A percentile compares a stretch with the other conserved stretches of the same genome.
Evolutionary conservation across 306 rosid species (phyloP).

Genomic region (Trifolium dubium): DNA sequence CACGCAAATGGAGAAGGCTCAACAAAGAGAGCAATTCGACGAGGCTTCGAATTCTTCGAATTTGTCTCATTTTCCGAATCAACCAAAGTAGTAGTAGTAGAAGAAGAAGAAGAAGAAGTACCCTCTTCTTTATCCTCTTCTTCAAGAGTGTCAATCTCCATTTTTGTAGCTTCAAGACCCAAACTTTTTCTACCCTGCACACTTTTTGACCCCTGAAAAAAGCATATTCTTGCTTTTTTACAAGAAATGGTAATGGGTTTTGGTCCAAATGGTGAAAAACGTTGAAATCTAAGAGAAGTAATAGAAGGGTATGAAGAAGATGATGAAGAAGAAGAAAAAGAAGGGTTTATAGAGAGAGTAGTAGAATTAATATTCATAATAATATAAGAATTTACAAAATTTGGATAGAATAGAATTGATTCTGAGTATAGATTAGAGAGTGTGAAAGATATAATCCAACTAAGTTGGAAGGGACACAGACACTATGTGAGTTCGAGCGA

Average conservation of each 20-base stretch:
- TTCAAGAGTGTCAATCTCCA: slow-evolving; percentile 52
- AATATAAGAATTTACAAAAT: not conserved
- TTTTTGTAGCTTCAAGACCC: slow-evolving; percentile 50
- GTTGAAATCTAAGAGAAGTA: slow-evolving; percentile 30
- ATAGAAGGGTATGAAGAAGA: slow-evolving; percentile 28
- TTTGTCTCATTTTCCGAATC: slow-evolving; percentile 56
- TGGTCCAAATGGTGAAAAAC: slow-evolving; percentile 39
- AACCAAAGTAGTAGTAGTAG: slow-evolving; percentile 44
- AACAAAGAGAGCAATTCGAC: slow-evolving; percentile 94
- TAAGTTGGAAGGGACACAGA: not conserved
- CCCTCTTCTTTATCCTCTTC: slow-evolving; percentile 61
- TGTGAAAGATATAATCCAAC: not conserved
- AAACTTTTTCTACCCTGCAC: slow-evolving; percentile 40
- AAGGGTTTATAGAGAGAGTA: slow-evolving; percentile 66
- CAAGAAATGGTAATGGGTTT: slow-evolving; percentile 50
- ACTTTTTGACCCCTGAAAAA: slow-evolving; percentile 32
- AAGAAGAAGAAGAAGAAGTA: slow-evolving; percentile 52
- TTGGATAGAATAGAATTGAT: slow-evolving; percentile 22
- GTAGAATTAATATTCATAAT: slow-evolving; percentile 43
- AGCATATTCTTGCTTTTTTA: slow-evolving; percentile 43
- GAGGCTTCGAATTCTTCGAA: slow-evolving; percentile 66
- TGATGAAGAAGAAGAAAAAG: slow-evolving; percentile 32
- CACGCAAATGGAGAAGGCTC: slow-evolving; percentile 99
- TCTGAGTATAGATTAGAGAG: not conserved
- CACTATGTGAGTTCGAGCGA: too few relatives aligned